Percentiles rank a stretch among this genome's conserved stretches.
Evolutionary conservation across 106 monocot genomes (phyloP).

Genomic region (Allium sativum): DNA sequence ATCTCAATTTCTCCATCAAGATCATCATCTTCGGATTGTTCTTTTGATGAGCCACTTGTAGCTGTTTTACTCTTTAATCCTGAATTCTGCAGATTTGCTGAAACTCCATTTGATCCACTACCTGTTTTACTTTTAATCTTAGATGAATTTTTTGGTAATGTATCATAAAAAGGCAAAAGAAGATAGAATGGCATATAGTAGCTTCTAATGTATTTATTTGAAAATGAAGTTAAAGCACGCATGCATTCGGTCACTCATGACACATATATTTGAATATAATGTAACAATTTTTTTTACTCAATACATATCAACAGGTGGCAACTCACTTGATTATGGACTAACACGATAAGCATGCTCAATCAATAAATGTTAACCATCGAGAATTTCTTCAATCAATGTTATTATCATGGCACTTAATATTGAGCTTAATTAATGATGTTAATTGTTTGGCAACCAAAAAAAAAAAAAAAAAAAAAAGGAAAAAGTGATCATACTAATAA

Average conservation of each 20-base stretch:
- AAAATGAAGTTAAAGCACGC: no score
- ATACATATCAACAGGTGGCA: not conserved
- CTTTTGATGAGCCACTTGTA: slow-evolving; percentile 67
- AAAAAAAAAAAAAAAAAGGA: not conserved
- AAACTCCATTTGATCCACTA: slow-evolving; percentile 25
- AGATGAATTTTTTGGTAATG: slow-evolving; percentile 14
- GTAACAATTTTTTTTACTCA: no score
- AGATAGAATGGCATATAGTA: not conserved
- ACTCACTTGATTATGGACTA: not conserved
- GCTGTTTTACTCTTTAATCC: slow-evolving; percentile 21
- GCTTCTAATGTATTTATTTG: no score
- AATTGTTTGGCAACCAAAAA: not conserved
- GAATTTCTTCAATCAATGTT: not conserved
- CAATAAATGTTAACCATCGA: not conserved
- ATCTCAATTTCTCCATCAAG: slow-evolving; percentile 56
- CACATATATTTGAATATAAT: no score
- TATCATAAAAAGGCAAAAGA: not conserved
- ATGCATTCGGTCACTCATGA: no score
- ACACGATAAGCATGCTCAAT: not conserved
- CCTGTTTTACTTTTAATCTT: slow-evolving; percentile 27
- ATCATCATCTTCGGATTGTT: slow-evolving; percentile 82
- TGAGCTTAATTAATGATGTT: not conserved
- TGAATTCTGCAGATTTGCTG: slow-evolving; percentile 27
- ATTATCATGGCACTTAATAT: not conserved
- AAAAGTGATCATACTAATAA: slow-evolving; percentile 16